A percentile compares a stretch with the other conserved stretches of the same genome.
These are phyloP conservation scores for Phytophthora ramorum DNA, from an alignment of 352 stramenopile genomes.

Conservation along the genomic window DNA sequence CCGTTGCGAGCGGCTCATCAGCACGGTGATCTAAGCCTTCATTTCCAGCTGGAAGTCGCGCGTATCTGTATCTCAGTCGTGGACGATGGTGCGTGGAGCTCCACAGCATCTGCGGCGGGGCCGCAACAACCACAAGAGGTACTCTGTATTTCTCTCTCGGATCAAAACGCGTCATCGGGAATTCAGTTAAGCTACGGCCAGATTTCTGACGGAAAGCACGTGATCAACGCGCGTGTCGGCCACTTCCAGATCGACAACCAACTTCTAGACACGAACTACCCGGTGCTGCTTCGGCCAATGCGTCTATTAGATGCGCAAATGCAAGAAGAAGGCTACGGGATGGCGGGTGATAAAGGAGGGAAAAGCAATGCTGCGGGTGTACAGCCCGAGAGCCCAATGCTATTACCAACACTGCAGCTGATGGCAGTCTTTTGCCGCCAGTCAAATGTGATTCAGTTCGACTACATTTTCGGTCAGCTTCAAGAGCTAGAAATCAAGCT, in stretches of 20 bases:
- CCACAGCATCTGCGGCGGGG: constrained; percentile 24
- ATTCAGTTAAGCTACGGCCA: constrained; percentile 82
- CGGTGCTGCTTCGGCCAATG: constrained; percentile 77
- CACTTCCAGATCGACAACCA: constrained; percentile 90
- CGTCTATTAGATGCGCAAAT: constrained; percentile 70
- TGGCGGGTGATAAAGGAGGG: constrained; percentile 29
- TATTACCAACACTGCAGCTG: constrained; percentile 81
- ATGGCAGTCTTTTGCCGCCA: constrained; percentile 80
- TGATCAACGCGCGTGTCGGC: constrained; percentile 77
- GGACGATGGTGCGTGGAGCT: constrained; percentile 60
- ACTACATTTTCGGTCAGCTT: constrained; percentile 89
- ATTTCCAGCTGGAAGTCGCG: constrained; percentile 79
- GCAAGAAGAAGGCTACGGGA: constrained; percentile 60
- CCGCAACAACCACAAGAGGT: constrained; percentile 68
- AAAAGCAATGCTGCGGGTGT: constrained; percentile 15
- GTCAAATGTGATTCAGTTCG: constrained; percentile 75
- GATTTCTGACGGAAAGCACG: constrained; percentile 73
- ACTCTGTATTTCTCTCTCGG: constrained; percentile 75
- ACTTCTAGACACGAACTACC: constrained; percentile 86
- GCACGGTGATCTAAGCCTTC: constrained; percentile 60
- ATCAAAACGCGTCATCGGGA: constrained; percentile 69
- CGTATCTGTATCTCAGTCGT: constrained; percentile 81
- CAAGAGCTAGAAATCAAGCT: constrained; percentile 90
- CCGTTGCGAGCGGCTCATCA: constrained; percentile 46
- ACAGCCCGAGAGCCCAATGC: constrained; percentile 32